A percentile compares a stretch with the other conserved stretches of the same genome.
Evolutionary conservation across 768 basidiomycete species (phyloP).

Genomic region (Podaxis pistillaris): DNA sequence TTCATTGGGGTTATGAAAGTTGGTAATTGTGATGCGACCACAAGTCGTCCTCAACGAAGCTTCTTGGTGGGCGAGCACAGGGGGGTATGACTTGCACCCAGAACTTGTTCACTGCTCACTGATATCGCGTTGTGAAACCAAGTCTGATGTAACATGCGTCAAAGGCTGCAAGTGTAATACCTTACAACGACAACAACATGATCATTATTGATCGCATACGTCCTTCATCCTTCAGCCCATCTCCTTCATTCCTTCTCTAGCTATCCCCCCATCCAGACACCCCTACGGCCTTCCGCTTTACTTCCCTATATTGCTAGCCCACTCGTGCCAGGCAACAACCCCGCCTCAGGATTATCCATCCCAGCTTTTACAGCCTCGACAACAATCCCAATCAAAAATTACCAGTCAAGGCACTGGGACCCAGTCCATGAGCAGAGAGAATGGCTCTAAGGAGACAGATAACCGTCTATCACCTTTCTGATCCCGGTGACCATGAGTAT

Average conservation of each 20-base stretch:
- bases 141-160: too few species aligned
- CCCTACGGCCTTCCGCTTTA: slow-evolving; percentile 78
- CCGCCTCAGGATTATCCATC: slow-evolving; percentile 51
- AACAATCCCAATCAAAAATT: slow-evolving; percentile 68
- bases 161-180: not conserved
- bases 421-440: slow-evolving; percentile 68
- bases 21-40: too few species aligned
- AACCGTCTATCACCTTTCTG: slow-evolving; percentile 43
- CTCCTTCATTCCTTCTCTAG: not conserved
- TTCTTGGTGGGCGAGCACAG: too few species aligned
- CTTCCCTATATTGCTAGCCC: slow-evolving; percentile 53
- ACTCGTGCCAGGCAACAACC: slow-evolving; percentile 29
- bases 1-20: too few species aligned
- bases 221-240: not conserved
- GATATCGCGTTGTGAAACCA: too few species aligned
- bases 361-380: slow-evolving; percentile 86
- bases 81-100: too few species aligned
- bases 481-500: slow-evolving; percentile 14
- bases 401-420: slow-evolving; percentile 81
- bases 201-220: slow-evolving; percentile 2
- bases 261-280: slow-evolving; percentile 49
- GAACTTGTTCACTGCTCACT: too few species aligned
- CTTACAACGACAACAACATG: not conserved
- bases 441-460: slow-evolving; percentile 75
- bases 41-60: too few species aligned